These are phyloP conservation scores for Alternaria arbusti DNA, from an alignment of 2,329 filamentous ascomycete genomes.

Conservation along the genomic window DNA sequence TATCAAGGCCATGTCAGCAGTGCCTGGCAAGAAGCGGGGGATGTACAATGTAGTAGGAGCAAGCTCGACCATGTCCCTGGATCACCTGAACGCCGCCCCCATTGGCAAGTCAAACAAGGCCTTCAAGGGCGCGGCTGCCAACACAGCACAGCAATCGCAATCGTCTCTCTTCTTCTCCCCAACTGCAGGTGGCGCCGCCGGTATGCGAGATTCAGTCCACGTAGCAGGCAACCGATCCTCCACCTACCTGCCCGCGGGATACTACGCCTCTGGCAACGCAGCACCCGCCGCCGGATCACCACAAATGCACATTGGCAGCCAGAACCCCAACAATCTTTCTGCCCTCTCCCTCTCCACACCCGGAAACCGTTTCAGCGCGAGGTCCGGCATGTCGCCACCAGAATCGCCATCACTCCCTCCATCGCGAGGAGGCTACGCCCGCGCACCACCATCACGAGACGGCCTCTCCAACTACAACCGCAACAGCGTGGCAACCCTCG, in stretches of 20 bases:
- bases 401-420: conserved; percentile 45
- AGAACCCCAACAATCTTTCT: conserved; percentile 37
- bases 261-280: conserved; percentile 76
- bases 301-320: conserved; percentile 53
- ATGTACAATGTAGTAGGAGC: conserved; percentile 54
- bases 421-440: conserved; percentile 42
- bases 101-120: conserved; percentile 40
- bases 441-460: conserved; percentile 42
- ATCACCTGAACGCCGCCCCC: conserved; percentile 53
- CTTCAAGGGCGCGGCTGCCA: conserved; percentile 33
- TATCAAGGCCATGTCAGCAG: conserved; percentile 66
- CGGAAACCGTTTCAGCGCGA: conserved; percentile 44
- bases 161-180: conserved; percentile 90
- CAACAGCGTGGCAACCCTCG: conserved; percentile 46
- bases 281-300: conserved; percentile 51
- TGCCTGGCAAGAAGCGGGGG: conserved; percentile 46
- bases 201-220: conserved; percentile 50
- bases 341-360: conserved; percentile 37
- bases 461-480: conserved; percentile 42
- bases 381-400: conserved; percentile 44
- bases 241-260: conserved; percentile 85
- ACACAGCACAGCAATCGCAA: conserved; percentile 35
- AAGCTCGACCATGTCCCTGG: conserved; percentile 63
- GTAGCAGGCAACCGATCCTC: conserved; percentile 68
- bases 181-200: conserved; percentile 69